Evolutionary conservation across 2,329 filamentous ascomycete genomes (phyloP).

Genomic region (Pseudogymnoascus sp.): DNA sequence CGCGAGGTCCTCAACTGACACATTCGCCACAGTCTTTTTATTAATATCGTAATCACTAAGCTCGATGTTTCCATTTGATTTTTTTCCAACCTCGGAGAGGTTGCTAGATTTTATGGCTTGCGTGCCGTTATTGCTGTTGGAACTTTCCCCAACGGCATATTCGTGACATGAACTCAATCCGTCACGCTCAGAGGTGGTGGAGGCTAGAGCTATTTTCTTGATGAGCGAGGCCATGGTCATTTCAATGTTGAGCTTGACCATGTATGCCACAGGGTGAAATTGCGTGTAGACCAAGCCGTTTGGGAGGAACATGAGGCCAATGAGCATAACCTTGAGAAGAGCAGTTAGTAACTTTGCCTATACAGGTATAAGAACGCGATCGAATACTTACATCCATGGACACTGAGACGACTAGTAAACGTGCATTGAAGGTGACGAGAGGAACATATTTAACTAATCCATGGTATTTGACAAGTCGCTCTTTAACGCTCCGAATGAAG

Average conservation of each 20-base stretch:
- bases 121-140: not conserved
- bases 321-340: conserved; percentile 32
- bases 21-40: not conserved
- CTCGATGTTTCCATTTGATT: not conserved
- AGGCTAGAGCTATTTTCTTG: conserved; percentile 17
- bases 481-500: conserved; percentile 38
- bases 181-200: not conserved
- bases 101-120: not conserved
- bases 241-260: conserved; percentile 36
- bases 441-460: conserved; percentile 34
- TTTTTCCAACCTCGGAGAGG: not conserved
- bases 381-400: conserved; percentile 31
- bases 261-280: conserved; percentile 35
- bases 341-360: conserved; percentile 27
- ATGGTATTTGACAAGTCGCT: conserved; percentile 29
- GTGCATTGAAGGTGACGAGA: conserved; percentile 33
- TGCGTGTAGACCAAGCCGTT: conserved; percentile 32
- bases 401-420: conserved; percentile 33
- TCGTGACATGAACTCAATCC: not conserved
- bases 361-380: conserved; percentile 31
- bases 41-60: not conserved
- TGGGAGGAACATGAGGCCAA: conserved; percentile 31
- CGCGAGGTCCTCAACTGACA: not conserved
- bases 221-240: conserved; percentile 36
- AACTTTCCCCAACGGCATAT: not conserved